Conservation (phyloP, 2,329 filamentous ascomycete species). For the Penicillium brasilianum region DNA sequence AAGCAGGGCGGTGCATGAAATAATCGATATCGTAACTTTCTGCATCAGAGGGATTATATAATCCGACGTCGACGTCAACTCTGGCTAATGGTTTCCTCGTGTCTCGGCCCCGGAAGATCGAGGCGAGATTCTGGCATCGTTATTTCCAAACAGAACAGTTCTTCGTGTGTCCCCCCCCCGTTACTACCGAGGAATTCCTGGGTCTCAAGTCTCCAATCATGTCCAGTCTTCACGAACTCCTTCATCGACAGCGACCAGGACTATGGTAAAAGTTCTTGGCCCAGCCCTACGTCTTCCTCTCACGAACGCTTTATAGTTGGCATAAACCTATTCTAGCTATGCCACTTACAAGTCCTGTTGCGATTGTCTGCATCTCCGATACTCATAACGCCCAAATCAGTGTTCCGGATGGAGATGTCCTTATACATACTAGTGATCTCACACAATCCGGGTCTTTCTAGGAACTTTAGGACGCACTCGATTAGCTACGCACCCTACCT, state of each 20-base stretch:
- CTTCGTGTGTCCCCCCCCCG: no score
- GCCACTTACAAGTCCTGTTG: conserved; percentile 16
- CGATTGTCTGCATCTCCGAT: conserved; percentile 38
- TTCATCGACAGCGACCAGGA: conserved; percentile 22
- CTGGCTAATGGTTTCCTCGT: no score
- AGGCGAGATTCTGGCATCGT: no score
- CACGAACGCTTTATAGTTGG: conserved; percentile 23
- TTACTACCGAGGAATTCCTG: no score
- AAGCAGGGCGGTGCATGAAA: no score
- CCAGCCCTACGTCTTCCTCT: conserved; percentile 24
- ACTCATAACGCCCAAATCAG: conserved; percentile 33
- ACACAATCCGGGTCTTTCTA: conserved; percentile 67
- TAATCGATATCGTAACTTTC: no score
- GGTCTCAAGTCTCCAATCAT: conserved; percentile 2
- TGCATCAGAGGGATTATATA: no score
- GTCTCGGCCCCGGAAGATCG: no score
- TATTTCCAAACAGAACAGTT: no score
- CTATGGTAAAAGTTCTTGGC: conserved; percentile 23
- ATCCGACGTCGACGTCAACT: no score
- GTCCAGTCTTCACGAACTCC: conserved; percentile 21
- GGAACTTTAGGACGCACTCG: conserved; percentile 74
- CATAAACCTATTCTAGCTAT: conserved; percentile 15
- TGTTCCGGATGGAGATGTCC: conserved; percentile 43
- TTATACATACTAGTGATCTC: conserved; percentile 50
- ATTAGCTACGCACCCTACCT: conserved; percentile 73